phyloP scores from a whole-genome alignment of 2,329 filamentous ascomycete genomes.

The Colletotrichum cereale region DNA sequence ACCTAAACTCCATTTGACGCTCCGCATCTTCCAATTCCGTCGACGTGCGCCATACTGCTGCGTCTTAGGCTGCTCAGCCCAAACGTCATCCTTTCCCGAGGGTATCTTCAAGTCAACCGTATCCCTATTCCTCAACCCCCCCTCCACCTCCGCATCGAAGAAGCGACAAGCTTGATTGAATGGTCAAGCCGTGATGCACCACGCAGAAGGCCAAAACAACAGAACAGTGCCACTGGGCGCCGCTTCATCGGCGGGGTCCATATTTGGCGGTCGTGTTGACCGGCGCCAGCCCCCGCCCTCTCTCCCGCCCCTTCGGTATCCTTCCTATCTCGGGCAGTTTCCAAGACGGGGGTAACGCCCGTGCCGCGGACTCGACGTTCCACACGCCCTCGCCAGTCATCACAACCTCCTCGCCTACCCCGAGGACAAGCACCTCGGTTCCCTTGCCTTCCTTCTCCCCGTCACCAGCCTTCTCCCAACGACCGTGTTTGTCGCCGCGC shows the following conservation, averaged over 20 bases:
- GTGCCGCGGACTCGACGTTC: slow-evolving; percentile 33
- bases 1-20: no score
- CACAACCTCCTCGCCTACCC: slow-evolving; percentile 57
- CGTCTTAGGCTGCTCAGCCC: neutral
- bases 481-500: slow-evolving; percentile 14
- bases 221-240: neutral
- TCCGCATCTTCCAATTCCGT: neutral
- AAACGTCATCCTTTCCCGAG: neutral
- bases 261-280: slow-evolving; percentile 23
- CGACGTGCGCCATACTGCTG: no score
- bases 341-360: neutral
- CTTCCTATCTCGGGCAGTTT: neutral
- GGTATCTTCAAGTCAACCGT: neutral
- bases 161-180: no score
- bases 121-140: neutral
- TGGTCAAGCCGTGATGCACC: neutral
- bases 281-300: slow-evolving; percentile 20
- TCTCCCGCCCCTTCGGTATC: slow-evolving; percentile 7
- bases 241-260: neutral
- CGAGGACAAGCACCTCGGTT: slow-evolving; percentile 58
- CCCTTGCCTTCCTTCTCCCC: slow-evolving; percentile 37
- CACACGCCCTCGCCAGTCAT: slow-evolving; percentile 56
- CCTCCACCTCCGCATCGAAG: no score
- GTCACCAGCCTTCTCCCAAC: slow-evolving; percentile 1
- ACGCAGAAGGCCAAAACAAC: neutral